Percentiles rank a stretch among this genome's conserved stretches.
phyloP scores from a whole-genome alignment of 2,329 filamentous ascomycete species.

The Aspergillus fumigatiaffinis region DNA sequence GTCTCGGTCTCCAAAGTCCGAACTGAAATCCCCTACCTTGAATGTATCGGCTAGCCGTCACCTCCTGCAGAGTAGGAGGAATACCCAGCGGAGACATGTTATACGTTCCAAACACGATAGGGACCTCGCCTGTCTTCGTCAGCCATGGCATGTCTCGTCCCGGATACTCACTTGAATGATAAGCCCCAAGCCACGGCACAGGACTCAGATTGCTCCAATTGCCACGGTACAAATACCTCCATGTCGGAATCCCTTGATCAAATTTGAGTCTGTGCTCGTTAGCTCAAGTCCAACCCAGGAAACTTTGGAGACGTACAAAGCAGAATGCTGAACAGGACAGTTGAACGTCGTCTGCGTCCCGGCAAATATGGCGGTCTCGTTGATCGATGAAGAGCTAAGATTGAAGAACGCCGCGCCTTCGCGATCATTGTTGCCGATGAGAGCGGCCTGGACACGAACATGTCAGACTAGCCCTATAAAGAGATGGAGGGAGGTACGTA shows the following conservation, averaged over 20 bases:
- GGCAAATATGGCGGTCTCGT: slow-evolving; percentile 1
- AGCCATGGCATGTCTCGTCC: neutral
- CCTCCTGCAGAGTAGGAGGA: neutral
- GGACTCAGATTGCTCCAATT: slow-evolving; percentile 40
- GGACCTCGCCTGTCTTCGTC: slow-evolving; percentile 7
- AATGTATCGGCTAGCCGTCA: slow-evolving; percentile 8
- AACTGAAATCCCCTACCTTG: slow-evolving; percentile 3
- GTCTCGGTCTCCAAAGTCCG: too few relatives aligned
- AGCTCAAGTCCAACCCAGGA: too few relatives aligned
- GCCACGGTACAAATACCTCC: slow-evolving; percentile 39
- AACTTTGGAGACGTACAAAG: neutral
- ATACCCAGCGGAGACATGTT: neutral
- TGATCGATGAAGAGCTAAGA: slow-evolving; percentile 1
- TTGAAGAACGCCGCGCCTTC: neutral
- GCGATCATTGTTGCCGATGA: slow-evolving; percentile 4
- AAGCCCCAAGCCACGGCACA: slow-evolving; percentile 41
- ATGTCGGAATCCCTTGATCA: slow-evolving; percentile 23
- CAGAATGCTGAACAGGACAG: neutral
- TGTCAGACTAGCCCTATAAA: too few relatives aligned
- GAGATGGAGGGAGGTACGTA: too few relatives aligned
- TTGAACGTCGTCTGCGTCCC: neutral
- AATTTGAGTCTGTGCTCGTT: too few relatives aligned
- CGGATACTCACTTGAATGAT: slow-evolving; percentile 31
- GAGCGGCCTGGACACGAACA: neutral
- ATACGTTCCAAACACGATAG: slow-evolving; percentile 12